Evolutionary conservation across 164 flowering plant species (phyloP).

Genomic region (Kingdonia uniflora): DNA sequence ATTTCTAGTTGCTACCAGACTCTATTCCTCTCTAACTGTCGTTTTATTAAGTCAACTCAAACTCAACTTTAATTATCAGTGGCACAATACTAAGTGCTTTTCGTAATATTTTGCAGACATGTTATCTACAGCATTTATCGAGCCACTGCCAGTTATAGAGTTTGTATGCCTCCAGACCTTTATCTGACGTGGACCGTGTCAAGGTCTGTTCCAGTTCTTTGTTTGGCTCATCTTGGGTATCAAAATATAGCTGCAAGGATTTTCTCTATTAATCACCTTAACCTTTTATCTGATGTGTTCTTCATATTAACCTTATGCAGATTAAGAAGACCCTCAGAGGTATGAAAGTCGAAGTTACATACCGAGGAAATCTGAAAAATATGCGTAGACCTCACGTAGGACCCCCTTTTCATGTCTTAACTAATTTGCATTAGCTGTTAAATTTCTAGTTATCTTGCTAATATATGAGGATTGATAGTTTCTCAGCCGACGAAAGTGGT

Average conservation of each 20-base stretch:
- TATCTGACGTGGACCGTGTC: slow-evolving; percentile 85
- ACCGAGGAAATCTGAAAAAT: slow-evolving; percentile 64
- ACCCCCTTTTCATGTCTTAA: not conserved
- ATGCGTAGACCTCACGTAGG: slow-evolving; percentile 86
- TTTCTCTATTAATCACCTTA: no score
- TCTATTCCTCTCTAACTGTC: no score
- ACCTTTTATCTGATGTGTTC: no score
- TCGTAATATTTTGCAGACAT: slow-evolving; percentile 38
- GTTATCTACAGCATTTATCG: slow-evolving; percentile 95
- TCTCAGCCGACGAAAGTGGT: slow-evolving; percentile 56
- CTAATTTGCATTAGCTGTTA: not conserved
- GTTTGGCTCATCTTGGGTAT: no score
- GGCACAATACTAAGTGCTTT: no score
- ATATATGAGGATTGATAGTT: no score
- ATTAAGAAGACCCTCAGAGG: slow-evolving; percentile 78
- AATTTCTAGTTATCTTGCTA: no score
- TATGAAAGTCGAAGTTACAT: slow-evolving; percentile 77
- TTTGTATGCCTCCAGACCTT: slow-evolving; percentile 71
- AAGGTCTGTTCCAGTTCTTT: slow-evolving; percentile 37
- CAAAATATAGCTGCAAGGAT: no score
- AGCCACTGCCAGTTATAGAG: slow-evolving; percentile 83
- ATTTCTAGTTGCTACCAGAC: no score
- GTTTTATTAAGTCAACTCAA: no score
- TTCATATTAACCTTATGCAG: slow-evolving; percentile 18
- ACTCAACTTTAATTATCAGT: not conserved